Evolutionary conservation across 805 yeast species (phyloP), one percentile per base, ranked within the genome.

Genomic region (Saccharomyces jurei): DNA sequence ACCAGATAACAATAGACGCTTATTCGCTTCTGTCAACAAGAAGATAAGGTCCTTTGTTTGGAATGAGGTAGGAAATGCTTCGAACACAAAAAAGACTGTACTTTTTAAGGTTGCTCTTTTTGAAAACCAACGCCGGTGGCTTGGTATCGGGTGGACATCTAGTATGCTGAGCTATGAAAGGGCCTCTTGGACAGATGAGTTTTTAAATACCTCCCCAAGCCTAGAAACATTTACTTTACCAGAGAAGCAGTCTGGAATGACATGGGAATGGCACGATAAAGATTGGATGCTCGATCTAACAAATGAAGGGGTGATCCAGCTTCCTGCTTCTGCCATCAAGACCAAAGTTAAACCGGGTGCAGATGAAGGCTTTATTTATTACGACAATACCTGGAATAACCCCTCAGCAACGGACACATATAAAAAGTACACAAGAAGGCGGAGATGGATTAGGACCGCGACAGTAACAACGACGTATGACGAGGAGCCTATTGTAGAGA

Each of bases 141-240:
- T 92, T 44, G 98, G 97, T 13, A 88, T 92, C 62, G 99, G 99
- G 11, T 92, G 99, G 99, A 92, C 98, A 0, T 77, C 95, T 14
- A 90, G 90, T 65, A 77, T 94, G 67, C 77, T 94, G 58, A 85
- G 95, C 50, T 92, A 92, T 67, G 99, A 92, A 72, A 80, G 99
- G 66, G 84, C 96, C 0, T 86, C 98, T 3, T 92, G 98, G 97
- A 91, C 98, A 0, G 99, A 92, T 68, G 97, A 91, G 69, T 91
- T 90, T 65, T 75, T 90, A 58, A 92, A 91, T 69, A 96, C 90
- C 67, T 80, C 89, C 1, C 82, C 86, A 5, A 76, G 90, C 8
- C 84, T 91, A 21, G 94, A 86, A 5, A 72, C 77, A 21, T 92
- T 92, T 71, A 82, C 83, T 67, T 74, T 92, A 54, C 98, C 99